A percentile compares a stretch with the other conserved stretches of the same genome.
phyloP scores from a whole-genome alignment of 805 yeast species.

The Candida sonorensis region DNA sequence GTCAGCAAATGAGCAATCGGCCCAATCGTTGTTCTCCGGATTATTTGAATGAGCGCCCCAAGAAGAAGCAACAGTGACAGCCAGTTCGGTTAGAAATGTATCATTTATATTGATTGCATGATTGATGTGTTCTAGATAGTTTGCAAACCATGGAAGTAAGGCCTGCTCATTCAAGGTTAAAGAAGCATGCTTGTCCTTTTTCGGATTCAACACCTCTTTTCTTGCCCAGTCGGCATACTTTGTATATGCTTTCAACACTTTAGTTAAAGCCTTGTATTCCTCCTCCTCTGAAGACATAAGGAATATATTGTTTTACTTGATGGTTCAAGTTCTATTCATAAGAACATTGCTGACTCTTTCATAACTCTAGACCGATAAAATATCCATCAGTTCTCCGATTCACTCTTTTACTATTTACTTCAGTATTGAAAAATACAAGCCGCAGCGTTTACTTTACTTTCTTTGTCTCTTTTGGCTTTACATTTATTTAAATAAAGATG shows the following conservation, averaged over 20 bases:
- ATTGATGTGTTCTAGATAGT: constrained; percentile 33
- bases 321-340: too few relatives aligned
- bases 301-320: too few relatives aligned
- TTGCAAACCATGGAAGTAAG: constrained; percentile 44
- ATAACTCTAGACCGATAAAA: too few relatives aligned
- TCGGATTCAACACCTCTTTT: constrained; percentile 25
- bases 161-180: constrained; percentile 34
- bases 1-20: constrained; percentile 33
- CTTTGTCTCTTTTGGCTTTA: too few relatives aligned
- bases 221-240: constrained; percentile 31
- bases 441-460: too few relatives aligned
- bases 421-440: too few relatives aligned
- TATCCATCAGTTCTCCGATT: too few relatives aligned
- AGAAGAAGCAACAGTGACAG: constrained; percentile 34
- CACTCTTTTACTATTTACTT: too few relatives aligned
- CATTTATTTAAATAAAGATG: too few relatives aligned
- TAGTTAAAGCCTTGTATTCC: constrained; percentile 26
- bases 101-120: constrained; percentile 40
- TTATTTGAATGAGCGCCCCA: constrained; percentile 40
- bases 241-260: constrained; percentile 26
- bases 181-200: constrained; percentile 26
- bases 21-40: constrained; percentile 33
- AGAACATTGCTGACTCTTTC: too few relatives aligned
- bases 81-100: constrained; percentile 36
- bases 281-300: constrained; percentile 10